phyloP scores from a whole-genome alignment of 2,329 filamentous ascomycete genomes.

The Neofusicoccum laricinum region DNA sequence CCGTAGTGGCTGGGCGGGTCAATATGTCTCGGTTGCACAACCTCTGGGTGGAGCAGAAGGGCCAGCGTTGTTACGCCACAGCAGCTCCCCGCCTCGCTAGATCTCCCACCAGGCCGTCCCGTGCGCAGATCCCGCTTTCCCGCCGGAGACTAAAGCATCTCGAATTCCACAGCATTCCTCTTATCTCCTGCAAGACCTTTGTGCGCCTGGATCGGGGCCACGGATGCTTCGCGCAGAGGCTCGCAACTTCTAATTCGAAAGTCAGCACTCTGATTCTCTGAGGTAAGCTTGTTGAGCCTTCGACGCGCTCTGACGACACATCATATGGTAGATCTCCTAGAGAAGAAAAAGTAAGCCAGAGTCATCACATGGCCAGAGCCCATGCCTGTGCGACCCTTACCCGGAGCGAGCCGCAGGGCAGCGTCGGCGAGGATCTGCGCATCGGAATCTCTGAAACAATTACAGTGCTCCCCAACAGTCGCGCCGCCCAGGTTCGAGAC shows the following conservation, averaged over 20 bases:
- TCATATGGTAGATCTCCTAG: neutral
- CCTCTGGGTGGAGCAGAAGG: neutral
- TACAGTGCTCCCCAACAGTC: neutral
- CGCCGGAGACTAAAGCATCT: neutral
- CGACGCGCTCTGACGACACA: neutral
- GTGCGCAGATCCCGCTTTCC: neutral
- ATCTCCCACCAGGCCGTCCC: neutral
- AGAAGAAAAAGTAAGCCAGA: neutral
- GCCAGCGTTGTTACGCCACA: neutral
- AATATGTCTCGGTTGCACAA: neutral
- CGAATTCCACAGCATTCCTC: neutral
- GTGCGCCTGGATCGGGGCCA: neutral
- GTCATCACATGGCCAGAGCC: neutral
- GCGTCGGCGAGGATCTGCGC: neutral
- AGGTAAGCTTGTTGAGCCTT: neutral
- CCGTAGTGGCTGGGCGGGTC: neutral
- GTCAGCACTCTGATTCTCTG: neutral
- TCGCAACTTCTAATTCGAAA: neutral
- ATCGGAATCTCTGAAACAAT: slow-evolving; percentile 5
- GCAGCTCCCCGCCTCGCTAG: neutral
- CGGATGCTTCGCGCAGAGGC: neutral
- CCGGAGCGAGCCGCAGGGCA: neutral
- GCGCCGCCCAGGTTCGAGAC: neutral
- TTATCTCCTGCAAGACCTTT: neutral
- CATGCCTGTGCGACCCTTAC: neutral